These are phyloP conservation scores for Phaeosphaeriaceae sp. DNA, from an alignment of 2,329 filamentous ascomycete genomes.

Conservation along the genomic window DNA sequence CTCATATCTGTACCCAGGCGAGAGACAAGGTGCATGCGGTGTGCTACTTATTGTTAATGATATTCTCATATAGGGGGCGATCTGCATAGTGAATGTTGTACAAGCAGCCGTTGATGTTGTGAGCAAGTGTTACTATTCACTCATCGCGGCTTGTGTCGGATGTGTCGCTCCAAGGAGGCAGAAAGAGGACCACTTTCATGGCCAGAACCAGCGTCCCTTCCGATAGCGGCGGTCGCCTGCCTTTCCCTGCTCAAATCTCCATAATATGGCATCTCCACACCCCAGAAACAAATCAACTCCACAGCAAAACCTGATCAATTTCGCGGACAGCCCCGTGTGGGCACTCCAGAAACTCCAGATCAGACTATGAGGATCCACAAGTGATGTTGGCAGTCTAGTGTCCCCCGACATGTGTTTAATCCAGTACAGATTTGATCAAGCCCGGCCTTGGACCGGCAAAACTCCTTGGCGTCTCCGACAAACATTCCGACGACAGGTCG, in stretches of 20 bases:
- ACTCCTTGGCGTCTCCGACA: conserved; percentile 12
- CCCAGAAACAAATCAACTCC: background rate
- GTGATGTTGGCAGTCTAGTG: background rate
- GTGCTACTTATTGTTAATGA: background rate
- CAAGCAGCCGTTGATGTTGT: background rate
- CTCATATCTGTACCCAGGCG: background rate
- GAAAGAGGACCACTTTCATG: background rate
- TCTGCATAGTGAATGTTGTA: background rate
- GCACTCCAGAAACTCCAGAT: background rate
- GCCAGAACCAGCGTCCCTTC: background rate
- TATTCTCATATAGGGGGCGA: background rate
- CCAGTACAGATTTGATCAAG: too few species aligned
- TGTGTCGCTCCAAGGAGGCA: background rate
- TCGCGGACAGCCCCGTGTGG: background rate
- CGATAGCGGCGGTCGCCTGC: background rate
- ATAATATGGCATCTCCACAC: background rate
- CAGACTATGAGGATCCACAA: background rate
- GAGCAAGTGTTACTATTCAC: background rate
- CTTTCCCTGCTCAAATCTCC: background rate
- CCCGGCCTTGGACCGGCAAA: background rate
- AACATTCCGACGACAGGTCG: conserved; percentile 15
- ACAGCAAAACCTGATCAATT: background rate
- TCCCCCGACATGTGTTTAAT: too few species aligned
- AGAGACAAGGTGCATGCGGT: background rate
- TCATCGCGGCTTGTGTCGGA: background rate